A percentile compares a stretch with the other conserved stretches of the same genome.
These are phyloP conservation scores for Aspergillus latus DNA, from an alignment of 2,329 filamentous ascomycete genomes.

Conservation along the genomic window DNA sequence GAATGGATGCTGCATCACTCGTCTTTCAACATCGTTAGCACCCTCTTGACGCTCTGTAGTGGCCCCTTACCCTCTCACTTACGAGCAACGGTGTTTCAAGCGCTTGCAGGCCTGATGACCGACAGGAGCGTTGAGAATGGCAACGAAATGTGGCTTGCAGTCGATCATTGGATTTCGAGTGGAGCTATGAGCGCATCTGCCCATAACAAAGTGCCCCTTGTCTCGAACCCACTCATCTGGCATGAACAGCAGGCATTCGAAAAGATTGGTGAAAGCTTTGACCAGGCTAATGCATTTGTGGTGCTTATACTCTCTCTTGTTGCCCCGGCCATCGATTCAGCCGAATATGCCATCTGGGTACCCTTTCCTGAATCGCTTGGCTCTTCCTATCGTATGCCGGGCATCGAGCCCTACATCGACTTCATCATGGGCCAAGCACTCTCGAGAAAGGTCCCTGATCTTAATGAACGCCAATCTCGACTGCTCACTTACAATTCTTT, in stretches of 20 bases:
- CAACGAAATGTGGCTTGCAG: constrained; percentile 72
- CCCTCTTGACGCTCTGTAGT: constrained; percentile 75
- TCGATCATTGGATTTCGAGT: constrained; percentile 78
- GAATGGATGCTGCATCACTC: constrained; percentile 69
- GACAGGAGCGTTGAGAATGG: constrained; percentile 69
- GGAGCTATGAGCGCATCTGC: constrained; percentile 37
- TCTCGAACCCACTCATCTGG: constrained; percentile 42
- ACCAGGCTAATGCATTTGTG: constrained; percentile 83
- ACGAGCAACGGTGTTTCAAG: constrained; percentile 78
- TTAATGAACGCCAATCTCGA: constrained; percentile 68
- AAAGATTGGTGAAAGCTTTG: constrained; percentile 74
- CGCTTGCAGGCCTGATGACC: constrained; percentile 71
- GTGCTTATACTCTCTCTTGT: constrained; percentile 72
- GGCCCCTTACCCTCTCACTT: constrained; percentile 74
- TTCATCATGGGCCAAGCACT: constrained; percentile 82
- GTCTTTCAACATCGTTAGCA: constrained; percentile 67
- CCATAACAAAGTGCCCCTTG: constrained; percentile 49
- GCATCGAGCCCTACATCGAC: constrained; percentile 90
- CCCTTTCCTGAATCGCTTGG: constrained; percentile 87
- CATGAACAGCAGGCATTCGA: constrained; percentile 65
- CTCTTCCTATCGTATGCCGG: constrained; percentile 72
- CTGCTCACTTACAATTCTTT: constrained; percentile 78
- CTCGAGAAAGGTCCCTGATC: constrained; percentile 63
- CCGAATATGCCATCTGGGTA: constrained; percentile 67
- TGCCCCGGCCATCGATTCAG: constrained; percentile 51